Evolutionary conservation across 2,329 filamentous ascomycete genomes (phyloP), one percentile per base, ranked within the genome.

Genomic region (Ascochyta pisi): DNA sequence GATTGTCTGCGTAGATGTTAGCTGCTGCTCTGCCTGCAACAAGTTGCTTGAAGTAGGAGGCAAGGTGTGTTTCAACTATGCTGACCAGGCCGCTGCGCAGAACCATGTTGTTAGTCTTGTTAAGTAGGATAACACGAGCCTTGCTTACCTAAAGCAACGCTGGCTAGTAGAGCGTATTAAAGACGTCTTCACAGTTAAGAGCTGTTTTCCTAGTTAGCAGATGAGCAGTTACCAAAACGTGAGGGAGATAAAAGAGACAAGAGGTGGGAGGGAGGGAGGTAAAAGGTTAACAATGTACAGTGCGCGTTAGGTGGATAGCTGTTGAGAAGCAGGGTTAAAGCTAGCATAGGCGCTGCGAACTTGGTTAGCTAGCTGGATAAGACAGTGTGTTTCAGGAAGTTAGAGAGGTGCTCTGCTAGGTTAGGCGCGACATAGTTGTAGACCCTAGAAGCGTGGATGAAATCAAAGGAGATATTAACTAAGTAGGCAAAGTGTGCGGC

Each of bases 321-420:
- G 56, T 71, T 61, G 24, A 70, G 52, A 12, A 71, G 35, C 12
- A 71, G 46, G 48, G 58, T 63, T 12, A 62, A 71, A 9, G 62
- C 59, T 24, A 71, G 61, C 12, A 63, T 55, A 22, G 60, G 61
- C 23, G 60, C 61, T 61, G 60, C 58, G 53, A 69, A 71, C 33
- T 65, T 42, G 7, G 42, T 67, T 24, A 69, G 54, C 51, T 62
- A 23, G n/a, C 10, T 51, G 19, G 62, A 42, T 8, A 46, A 58
- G 27, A 53, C 58, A 33, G 61, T 58, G 24, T 61, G 41, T 29
- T 55, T 63, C 7, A 69, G 37, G 26, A 69, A 60, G 49, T 58
- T 67, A 10, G 45, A 57, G 48, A 42, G 24, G 24, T 42, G 40
- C 7, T 42, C 40, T 16, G 15, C 15, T 24, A 31, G 13, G 29